Evolutionary conservation across 306 rosid species (phyloP).

Genomic region (Trifolium dubium): DNA sequence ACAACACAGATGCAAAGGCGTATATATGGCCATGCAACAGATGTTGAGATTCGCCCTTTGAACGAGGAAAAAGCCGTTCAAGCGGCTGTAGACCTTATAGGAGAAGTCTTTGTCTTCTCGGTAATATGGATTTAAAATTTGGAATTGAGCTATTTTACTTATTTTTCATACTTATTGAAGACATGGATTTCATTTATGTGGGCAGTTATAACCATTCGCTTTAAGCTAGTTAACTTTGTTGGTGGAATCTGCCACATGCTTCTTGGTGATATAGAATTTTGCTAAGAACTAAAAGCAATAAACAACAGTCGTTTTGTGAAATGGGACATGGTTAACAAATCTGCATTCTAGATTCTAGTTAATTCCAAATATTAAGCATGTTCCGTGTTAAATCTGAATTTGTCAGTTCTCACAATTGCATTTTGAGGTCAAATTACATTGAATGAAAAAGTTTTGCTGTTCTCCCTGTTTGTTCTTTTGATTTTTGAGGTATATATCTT

Average conservation of each 20-base stretch:
- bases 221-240: constrained; percentile 21
- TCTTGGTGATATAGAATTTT: constrained; percentile 20
- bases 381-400: constrained; percentile 10
- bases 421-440: constrained; percentile 12
- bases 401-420: neutral
- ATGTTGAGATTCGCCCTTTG: constrained; percentile 86
- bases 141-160: constrained; percentile 7
- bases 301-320: constrained; percentile 13
- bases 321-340: constrained; percentile 13
- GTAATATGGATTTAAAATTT: constrained; percentile 49
- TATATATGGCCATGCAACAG: constrained; percentile 81
- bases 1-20: constrained; percentile 85
- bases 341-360: neutral
- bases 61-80: constrained; percentile 94
- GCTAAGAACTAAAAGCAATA: constrained; percentile 9
- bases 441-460: neutral
- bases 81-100: constrained; percentile 88
- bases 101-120: constrained; percentile 85
- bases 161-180: constrained; percentile 1
- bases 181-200: constrained; percentile 20
- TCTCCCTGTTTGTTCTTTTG: constrained; percentile 1
- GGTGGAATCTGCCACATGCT: constrained; percentile 24
- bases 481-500: constrained; percentile 1
- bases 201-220: neutral
- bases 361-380: neutral